Percentiles rank a stretch among this genome's conserved stretches.
These are phyloP conservation scores for Russula dissimulans DNA, from an alignment of 768 basidiomycete species.

Conservation along the genomic window DNA sequence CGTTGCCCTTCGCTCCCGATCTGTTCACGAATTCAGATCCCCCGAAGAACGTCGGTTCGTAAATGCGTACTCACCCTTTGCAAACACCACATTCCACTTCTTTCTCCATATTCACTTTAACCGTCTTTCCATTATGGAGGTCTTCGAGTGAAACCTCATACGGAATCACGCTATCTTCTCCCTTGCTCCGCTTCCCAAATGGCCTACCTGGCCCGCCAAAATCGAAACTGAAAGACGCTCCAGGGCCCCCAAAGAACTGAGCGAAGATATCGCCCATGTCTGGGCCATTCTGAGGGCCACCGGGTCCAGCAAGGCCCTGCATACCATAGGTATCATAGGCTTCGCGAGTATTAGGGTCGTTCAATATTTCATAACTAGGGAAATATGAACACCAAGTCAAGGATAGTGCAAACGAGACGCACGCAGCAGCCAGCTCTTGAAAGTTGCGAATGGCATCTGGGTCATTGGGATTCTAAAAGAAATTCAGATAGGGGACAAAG, in stretches of 20 bases:
- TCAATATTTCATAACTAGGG: constrained; percentile 72
- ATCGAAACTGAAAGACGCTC: constrained; percentile 60
- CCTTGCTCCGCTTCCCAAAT: constrained; percentile 40
- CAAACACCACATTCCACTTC: constrained; percentile 71
- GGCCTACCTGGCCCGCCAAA: constrained; percentile 30
- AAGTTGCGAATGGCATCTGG: constrained; percentile 76
- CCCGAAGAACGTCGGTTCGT: constrained; percentile 8
- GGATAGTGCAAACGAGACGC: constrained; percentile 26
- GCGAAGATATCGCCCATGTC: constrained; percentile 68
- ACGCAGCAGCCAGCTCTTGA: constrained; percentile 87
- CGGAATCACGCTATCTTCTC: constrained; percentile 65
- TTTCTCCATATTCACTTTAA: constrained; percentile 85
- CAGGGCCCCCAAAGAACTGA: constrained; percentile 52
- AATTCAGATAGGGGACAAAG: neutral
- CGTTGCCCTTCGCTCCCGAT: constrained; percentile 70
- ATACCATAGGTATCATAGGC: constrained; percentile 69
- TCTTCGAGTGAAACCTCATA: constrained; percentile 89
- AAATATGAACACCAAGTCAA: neutral
- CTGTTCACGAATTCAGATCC: constrained; percentile 31
- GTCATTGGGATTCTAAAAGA: constrained; percentile 75
- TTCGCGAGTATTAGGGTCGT: constrained; percentile 56
- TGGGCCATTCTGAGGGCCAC: constrained; percentile 31
- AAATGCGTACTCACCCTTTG: constrained; percentile 52
- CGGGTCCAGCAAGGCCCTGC: constrained; percentile 49
- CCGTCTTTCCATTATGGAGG: constrained; percentile 81